A percentile compares a stretch with the other conserved stretches of the same genome.
These are phyloP conservation scores for Globisporangium mamillatum DNA, from an alignment of 352 stramenopile species.

Conservation along the genomic window DNA sequence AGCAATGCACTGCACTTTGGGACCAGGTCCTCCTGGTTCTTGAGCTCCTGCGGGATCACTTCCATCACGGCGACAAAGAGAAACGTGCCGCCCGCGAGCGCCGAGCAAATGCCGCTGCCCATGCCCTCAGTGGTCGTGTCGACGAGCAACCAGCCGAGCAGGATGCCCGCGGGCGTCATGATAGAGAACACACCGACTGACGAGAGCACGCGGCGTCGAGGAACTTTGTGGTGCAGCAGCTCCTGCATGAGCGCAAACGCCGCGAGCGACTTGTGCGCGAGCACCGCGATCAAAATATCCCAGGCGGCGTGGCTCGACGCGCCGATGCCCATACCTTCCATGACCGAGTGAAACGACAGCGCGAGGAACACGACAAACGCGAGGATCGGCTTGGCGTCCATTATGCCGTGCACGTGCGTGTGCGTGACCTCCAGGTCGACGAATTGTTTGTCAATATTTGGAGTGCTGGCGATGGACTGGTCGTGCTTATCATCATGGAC, in stretches of 20 bases:
- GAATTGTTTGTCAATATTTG: neutral
- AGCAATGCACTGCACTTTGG: conserved; percentile 60
- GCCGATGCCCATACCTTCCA: conserved; percentile 84
- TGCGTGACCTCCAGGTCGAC: conserved; percentile 33
- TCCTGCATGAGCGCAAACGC: conserved; percentile 74
- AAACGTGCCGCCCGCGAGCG: conserved; percentile 78
- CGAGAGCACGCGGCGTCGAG: conserved; percentile 32
- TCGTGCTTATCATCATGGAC: neutral
- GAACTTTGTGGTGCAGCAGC: conserved; percentile 59
- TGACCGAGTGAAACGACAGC: conserved; percentile 82
- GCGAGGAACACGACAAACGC: conserved; percentile 76
- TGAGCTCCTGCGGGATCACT: conserved; percentile 77
- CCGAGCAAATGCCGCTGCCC: conserved; percentile 61
- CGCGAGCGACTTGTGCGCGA: conserved; percentile 82
- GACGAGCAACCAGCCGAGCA: conserved; percentile 55
- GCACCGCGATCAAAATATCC: conserved; percentile 75
- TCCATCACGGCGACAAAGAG: conserved; percentile 81
- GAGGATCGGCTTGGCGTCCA: conserved; percentile 57
- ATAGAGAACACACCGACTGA: conserved; percentile 61
- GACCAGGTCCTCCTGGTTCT: conserved; percentile 43
- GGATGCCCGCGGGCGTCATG: conserved; percentile 74
- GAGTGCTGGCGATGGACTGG: neutral
- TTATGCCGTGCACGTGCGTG: conserved; percentile 61
- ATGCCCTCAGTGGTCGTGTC: conserved; percentile 39
- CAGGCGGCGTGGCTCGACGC: conserved; percentile 53